Conservation (phyloP, 306 rosid species). For the Rosa chinensis region DNA sequence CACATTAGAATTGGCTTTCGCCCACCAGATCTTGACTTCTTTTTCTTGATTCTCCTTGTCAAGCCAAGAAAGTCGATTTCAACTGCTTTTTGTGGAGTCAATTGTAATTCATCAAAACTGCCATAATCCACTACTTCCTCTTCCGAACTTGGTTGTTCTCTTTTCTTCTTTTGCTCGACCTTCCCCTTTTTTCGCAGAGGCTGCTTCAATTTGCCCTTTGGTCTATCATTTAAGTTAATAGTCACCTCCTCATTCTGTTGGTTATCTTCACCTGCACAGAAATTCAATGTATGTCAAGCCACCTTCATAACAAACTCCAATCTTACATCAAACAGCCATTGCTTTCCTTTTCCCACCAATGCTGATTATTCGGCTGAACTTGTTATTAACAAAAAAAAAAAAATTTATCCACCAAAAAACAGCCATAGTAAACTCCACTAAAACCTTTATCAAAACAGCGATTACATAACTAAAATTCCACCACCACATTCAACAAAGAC, state of each 20-base stretch:
- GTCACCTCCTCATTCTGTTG: background rate
- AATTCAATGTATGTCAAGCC: background rate
- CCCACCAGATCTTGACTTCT: slow-evolving; percentile 25
- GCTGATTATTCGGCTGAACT: background rate
- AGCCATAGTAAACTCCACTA: background rate
- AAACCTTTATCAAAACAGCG: background rate
- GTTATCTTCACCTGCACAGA: slow-evolving; percentile 20
- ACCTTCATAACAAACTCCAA: background rate
- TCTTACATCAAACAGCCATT: background rate
- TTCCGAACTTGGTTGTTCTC: slow-evolving; percentile 1
- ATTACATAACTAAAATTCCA: background rate
- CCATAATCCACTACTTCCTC: slow-evolving; percentile 11
- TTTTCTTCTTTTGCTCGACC: background rate
- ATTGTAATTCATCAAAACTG: background rate
- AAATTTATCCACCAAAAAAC: background rate
- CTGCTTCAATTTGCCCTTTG: background rate
- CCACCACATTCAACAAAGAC: background rate
- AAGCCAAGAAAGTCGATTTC: slow-evolving; percentile 12
- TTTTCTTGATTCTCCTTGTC: slow-evolving; percentile 22
- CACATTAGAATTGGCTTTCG: slow-evolving; percentile 47
- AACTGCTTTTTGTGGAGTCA: background rate
- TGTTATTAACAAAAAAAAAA: background rate
- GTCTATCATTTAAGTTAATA: slow-evolving; percentile 27
- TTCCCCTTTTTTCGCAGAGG: slow-evolving; percentile 16
- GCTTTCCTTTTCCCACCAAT: background rate